Evolutionary conservation across 345 rosid species (phyloP), one percentile per base, ranked within the genome.

Genomic region (Boechera retrofracta): DNA sequence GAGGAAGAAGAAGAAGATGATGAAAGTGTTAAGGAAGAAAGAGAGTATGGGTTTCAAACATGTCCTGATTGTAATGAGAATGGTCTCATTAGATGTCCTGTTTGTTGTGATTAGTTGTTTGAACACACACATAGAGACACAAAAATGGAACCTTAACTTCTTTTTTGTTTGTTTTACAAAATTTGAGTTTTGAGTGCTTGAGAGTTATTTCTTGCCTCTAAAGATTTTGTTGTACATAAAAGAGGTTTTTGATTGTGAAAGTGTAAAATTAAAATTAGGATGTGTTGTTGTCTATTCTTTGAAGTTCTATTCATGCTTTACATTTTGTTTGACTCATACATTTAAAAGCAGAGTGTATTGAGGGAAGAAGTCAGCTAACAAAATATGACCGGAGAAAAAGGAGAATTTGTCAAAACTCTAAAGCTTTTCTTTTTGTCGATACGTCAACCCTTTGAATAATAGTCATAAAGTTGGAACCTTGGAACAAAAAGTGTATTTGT

Each of bases 61-160:
- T 93, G 98, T 67, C 91, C 92, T n/a, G 90, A 87, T 82, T 96
- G 98, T 73, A 91, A 96, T 80, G 99, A 96, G 74, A 96, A 96
- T 79, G 98, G 99, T 29, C 83, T 96, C 31, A 80, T 87, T 18
- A 85, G 96, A 18, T 96, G 98, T 49, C 97, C 94, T 61, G 83
- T 96, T 73, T 94, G 94, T 79, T 81, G 80, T 76, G 65, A 67
- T 79, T 79, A 72, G 77, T 13, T 33, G 70, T 48, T 56, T 71
- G 75, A 77, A 45, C 7, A 36, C 39, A 36, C 5, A 44, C 59
- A 67, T 12, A 59, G 21, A 35, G 21, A 47, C 7, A 45, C 4
- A 45, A 28, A 72, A 42, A 49, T 10, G 15, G 35, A 48, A 29
- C 62, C 39, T 66, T 33, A 33, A 63, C 28, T 16, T 35, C 0